Evolutionary conservation across 176 grass and related monocot genomes (phyloP).

Genomic region (Typha latifolia): DNA sequence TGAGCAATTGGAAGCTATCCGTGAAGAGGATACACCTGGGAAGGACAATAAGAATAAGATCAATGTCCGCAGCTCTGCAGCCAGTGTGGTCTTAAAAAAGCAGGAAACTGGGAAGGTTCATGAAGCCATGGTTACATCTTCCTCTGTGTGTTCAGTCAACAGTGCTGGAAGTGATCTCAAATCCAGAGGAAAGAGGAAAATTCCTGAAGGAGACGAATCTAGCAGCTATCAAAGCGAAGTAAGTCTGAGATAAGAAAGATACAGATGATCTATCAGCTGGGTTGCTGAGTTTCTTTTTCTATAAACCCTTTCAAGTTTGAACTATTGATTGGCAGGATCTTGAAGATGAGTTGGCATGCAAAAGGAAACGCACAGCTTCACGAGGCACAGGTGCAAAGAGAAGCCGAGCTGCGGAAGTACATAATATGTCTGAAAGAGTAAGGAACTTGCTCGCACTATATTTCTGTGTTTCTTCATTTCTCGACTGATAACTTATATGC

Average conservation of each 20-base stretch:
- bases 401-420: conserved; percentile 39
- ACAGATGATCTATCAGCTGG: not conserved
- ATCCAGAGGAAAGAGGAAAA: conserved; percentile 22
- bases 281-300: not conserved
- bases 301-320: not conserved
- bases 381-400: conserved; percentile 20
- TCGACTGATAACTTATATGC: not conserved
- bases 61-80: conserved; percentile 1
- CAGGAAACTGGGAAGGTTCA: conserved; percentile 1
- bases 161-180: conserved; percentile 6
- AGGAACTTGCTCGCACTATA: no score
- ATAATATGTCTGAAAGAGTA: conserved; percentile 46
- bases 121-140: conserved; percentile 8
- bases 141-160: conserved; percentile 13
- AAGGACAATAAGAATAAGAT: not conserved
- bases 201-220: conserved; percentile 27
- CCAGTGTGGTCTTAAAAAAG: not conserved
- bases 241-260: not conserved
- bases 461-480: not conserved
- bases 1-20: not conserved
- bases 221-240: conserved; percentile 18
- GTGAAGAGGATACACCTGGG: not conserved
- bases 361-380: conserved; percentile 18
- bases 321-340: conserved; percentile 16
- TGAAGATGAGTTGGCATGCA: conserved; percentile 19